Base-by-base conservation (phyloP, 2,329 filamentous ascomycete species). In the Aspergillus japonicus region DNA sequence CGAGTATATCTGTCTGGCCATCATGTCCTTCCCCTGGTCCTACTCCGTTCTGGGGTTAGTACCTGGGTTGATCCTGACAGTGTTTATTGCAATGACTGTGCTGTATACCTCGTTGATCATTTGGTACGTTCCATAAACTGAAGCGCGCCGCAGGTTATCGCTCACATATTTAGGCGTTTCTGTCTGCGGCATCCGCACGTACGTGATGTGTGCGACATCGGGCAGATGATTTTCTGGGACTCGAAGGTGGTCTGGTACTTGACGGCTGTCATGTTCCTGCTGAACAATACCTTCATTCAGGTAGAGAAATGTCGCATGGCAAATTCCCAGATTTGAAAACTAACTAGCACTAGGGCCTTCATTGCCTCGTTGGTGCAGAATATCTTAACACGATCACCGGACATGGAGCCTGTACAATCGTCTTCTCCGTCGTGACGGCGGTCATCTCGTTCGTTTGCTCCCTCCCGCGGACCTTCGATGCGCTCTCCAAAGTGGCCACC, bases 11-110 rank as follows among this genome's bases (percentile, higher is more conserved):
- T 96, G 92, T 74, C 79, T 97, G 77, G 85, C 85, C 23, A 96
- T 96, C 72, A 96, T 97, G 92, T 96, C 91, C 54, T 97, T 97
- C 68, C 93, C 93, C 0, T 96, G 90, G 84, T 96, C 92, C 0
- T 97, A 97, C 76, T 91, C 91, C 48, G 80, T 94, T 29, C 84
- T 97, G 7, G 93, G 93, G 7, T 83, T 97, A 16, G 91, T 96
- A 0, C 92, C 93, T 0, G 92, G 90, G 24, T 75, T 97, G 56
- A 94, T 96, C 62, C 73, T 96, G 71, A 96, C 93, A 0, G 82
- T 90, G 2, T 84, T 94, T 31, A 84, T 96, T 60, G 92, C 93
- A 26, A 83, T 79, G 5, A 76, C 93, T 19, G 93, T 97, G 1
- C 81, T 96, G 5, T 97, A 96, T 75, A 96, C 93, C 51, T 92